Evolutionary conservation across 2,329 filamentous ascomycete species (phyloP), one percentile per base, ranked within the genome.

Genomic region (Fusarium decemcellulare): DNA sequence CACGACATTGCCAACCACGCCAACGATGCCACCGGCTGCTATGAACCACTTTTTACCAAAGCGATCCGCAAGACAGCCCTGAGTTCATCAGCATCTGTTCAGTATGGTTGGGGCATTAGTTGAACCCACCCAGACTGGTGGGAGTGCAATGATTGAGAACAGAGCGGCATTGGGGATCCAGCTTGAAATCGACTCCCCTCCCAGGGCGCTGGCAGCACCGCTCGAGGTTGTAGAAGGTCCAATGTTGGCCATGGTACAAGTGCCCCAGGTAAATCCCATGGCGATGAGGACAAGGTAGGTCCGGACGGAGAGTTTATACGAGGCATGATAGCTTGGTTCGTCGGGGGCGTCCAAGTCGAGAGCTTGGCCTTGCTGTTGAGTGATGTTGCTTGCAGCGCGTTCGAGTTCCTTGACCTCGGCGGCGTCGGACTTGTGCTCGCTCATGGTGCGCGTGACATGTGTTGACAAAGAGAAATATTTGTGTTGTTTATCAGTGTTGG

Each of bases 261-360:
- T 56, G 12, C 52, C 40, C 52, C 52, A 56, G 23, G 52, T 42
- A 36, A 56, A 56, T 8, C 15, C 52, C 52, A 56, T 56, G n/a
- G 42, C 29, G 15, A 18, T 34, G 15, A 56, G 30, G 30, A 43
- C 52, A 27, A 56, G 27, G 32, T 56, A 56, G 8, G 40, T 56
- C 8, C 52, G 52, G 27, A 36, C 8, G 2, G 36, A 48, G 27
- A 48, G 3, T 11, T n/a, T 30, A 32, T 48, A 48, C 15, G 44
- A 14, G 3, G n/a, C 44, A 48, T 34, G 44, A 29, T 30, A 48
- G 44, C 44, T 30, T 7, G 44, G 32, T 30, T 27, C 30, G 44
- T 32, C 44, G 6, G 27, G 15, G 32, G 10, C 44, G 15, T 48
- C 44, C 2, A 8, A 16, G n/a, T 16, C 34, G n/a, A 39, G 12